Percentiles rank a stretch among this genome's conserved stretches.
These are phyloP conservation scores for Aspergillus fumigatus DNA, from an alignment of 2,329 filamentous ascomycete genomes.

Conservation along the genomic window DNA sequence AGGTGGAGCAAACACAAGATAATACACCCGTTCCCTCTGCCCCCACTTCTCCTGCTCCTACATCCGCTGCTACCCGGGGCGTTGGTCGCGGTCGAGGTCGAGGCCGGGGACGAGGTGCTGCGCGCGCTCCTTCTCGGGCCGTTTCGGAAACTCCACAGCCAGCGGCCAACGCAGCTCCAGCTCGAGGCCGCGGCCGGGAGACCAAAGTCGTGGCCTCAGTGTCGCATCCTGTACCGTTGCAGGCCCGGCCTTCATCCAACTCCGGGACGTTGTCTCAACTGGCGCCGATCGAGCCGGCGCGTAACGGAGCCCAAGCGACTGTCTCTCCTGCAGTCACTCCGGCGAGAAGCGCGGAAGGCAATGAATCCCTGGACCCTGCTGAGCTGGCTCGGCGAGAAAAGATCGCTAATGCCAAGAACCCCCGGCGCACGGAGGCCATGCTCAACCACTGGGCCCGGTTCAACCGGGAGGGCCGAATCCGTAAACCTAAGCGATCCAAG, in stretches of 20 bases:
- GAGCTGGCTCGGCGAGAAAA: conserved; percentile 35
- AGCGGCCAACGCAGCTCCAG: conserved; percentile 2
- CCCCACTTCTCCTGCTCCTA: conserved; percentile 4
- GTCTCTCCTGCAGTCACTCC: conserved; percentile 8
- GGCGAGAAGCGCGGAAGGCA: conserved; percentile 14
- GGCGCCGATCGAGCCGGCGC: conserved; percentile 19
- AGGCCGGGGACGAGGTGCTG: conserved; percentile 26
- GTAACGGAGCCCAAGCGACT: conserved; percentile 7
- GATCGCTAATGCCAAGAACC: conserved; percentile 42
- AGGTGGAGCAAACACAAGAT: conserved; percentile 14
- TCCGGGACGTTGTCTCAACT: conserved; percentile 11
- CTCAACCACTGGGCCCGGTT: conserved; percentile 43
- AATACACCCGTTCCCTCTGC: conserved; percentile 14
- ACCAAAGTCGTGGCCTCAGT: conserved; percentile 9
- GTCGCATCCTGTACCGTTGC: conserved; percentile 5
- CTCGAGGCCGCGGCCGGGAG: conserved; percentile 12
- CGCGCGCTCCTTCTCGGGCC: conserved; percentile 18
- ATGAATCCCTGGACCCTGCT: conserved; percentile 21
- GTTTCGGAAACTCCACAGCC: conserved; percentile 16
- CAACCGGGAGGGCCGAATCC: conserved; percentile 39
- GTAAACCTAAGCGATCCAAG: conserved; percentile 42
- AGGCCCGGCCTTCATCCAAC: conserved; percentile 7
- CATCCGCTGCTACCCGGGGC: conserved; percentile 5
- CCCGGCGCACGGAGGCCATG: conserved; percentile 43
- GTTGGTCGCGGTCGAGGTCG: conserved; percentile 26